Evolutionary conservation across 2,329 filamentous ascomycete species (phyloP), one percentile per base, ranked within the genome.

Genomic region (Hansfordia pulvinata): DNA sequence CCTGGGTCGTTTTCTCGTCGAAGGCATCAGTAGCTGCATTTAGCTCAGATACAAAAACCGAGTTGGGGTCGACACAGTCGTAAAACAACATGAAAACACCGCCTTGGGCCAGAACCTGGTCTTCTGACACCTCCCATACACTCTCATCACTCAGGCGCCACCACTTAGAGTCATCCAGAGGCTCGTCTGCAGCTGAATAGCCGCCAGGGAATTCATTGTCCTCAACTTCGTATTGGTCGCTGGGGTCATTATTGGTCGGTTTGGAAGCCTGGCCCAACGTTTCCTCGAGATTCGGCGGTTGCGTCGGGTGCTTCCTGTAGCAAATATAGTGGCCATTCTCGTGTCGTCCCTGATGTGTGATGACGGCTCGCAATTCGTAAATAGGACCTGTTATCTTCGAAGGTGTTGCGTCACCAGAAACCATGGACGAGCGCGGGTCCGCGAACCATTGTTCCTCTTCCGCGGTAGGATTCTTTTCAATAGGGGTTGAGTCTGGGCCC

Each of bases 81-180:
- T 96, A 98, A 49, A 96, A 96, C 1, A 96, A 65, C 88, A 98
- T 96, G 46, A 96, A 96, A 1, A 86, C 88, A 2, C 83, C 84
- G 0, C 75, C 75, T 39, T 93, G 77, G 3, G 62, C 64, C 26
- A 90, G 56, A 1, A 93, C 81, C 16, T 68, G 65, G 8, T 76
- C 64, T 46, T 93, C 82, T 12, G 69, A 69, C 14, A 86, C 78
- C 36, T 69, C 63, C 33, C 63, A 70, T 6, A 96, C 86, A 35
- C 79, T 76, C 33, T 93, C 82, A 42, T 96, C 88, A 47, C 88
- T 96, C 16, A 96, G 62, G 10, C 81, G 67, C 76, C 84, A 98
- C 90, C 90, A 96, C 32, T 71, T 67, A 36, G 67, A 58, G 10
- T 58, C 38, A 15, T 39, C 46, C 19, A 52, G 46, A n/a, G n/a